Evolutionary conservation across 768 basidiomycete species (phyloP), one percentile per base, ranked within the genome.

Genomic region (Trichaptum fuscoviolaceum): DNA sequence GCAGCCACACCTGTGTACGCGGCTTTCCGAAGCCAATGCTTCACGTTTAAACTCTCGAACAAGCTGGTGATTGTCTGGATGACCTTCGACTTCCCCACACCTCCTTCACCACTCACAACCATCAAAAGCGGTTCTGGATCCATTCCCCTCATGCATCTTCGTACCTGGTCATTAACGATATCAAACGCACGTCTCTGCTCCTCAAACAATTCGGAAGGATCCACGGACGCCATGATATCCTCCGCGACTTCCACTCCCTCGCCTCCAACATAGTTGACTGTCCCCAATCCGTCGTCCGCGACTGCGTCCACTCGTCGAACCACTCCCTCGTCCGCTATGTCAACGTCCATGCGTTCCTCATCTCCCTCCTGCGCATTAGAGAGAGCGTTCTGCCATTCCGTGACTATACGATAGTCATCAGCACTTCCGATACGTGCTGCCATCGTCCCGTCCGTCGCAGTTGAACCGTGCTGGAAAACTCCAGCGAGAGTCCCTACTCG

Each of bases 1-100:
- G 81, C 77, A 0, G 82, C 80, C 1, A 84, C 73, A 0, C 82
- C 81, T 0, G 80, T 79, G 3, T 77, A 69, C 3, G 79, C 82
- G 0, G 76, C 71, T 65, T 80, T 83, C 0, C 76, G 67, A 0
- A 84, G 68, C 0, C 70, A 23, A 5, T 64, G 15, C 0, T 1
- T 1, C 9, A 63, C 64, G 0, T 68, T 66, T 10, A 58, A 61
- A 4, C 20, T 23, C 0, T 34, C 62, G 61, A 84, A 84, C 1
- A 73, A 69, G 3, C 79, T 67, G 0, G 79, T 77, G 0, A 84
- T 73, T 0, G 75, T 75, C 30, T 79, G 69, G 15, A 84, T 82
- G 0, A 82, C 64, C 1, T 70, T 73, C 0, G 81, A 80, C 65
- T 84, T 84, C 0, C 84, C 82, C 0, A 78, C 80, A 0, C 83